Percentiles rank a stretch among this genome's conserved stretches.
Evolutionary conservation across 495 filamentous ascomycete genomes (phyloP).

Genomic region (Melanomma pulvis-pyrius): DNA sequence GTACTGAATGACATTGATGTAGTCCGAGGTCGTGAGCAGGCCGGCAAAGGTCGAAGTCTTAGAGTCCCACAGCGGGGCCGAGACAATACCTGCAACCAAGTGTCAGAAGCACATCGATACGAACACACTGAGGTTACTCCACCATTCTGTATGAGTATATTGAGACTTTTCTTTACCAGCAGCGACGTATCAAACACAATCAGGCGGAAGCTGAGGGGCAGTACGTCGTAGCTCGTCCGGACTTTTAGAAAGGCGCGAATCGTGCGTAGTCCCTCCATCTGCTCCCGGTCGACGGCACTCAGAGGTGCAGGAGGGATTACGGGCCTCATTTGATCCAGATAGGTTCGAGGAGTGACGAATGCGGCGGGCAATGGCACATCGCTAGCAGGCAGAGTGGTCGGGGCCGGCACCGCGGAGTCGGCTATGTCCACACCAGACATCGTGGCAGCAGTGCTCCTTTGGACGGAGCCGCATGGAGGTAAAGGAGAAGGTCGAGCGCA

Average conservation of each 20-base stretch:
- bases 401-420: slow-evolving; percentile 18
- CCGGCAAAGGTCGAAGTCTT: slow-evolving; percentile 92
- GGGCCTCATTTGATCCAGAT: slow-evolving; percentile 58
- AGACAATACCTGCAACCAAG: slow-evolving; percentile 79
- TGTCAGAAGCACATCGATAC: slow-evolving; percentile 9
- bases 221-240: slow-evolving; percentile 95
- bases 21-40: slow-evolving; percentile 92
- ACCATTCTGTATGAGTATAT: slow-evolving; percentile 98
- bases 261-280: slow-evolving; percentile 86
- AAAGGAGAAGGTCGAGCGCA: slow-evolving; percentile 8
- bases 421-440: slow-evolving; percentile 37
- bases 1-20: slow-evolving; percentile 98
- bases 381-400: neutral
- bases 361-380: slow-evolving; percentile 25
- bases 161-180: slow-evolving; percentile 94
- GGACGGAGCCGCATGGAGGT: slow-evolving; percentile 37
- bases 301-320: slow-evolving; percentile 62
- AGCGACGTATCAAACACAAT: slow-evolving; percentile 94
- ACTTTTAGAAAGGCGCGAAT: slow-evolving; percentile 97
- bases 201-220: slow-evolving; percentile 95
- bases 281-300: slow-evolving; percentile 83
- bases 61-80: slow-evolving; percentile 96
- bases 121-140: slow-evolving; percentile 37
- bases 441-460: slow-evolving; percentile 23
- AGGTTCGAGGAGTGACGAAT: slow-evolving; percentile 82